A percentile compares a stretch with the other conserved stretches of the same genome.
phyloP scores from a whole-genome alignment of 768 basidiomycete genomes.

The Mycena venus region DNA sequence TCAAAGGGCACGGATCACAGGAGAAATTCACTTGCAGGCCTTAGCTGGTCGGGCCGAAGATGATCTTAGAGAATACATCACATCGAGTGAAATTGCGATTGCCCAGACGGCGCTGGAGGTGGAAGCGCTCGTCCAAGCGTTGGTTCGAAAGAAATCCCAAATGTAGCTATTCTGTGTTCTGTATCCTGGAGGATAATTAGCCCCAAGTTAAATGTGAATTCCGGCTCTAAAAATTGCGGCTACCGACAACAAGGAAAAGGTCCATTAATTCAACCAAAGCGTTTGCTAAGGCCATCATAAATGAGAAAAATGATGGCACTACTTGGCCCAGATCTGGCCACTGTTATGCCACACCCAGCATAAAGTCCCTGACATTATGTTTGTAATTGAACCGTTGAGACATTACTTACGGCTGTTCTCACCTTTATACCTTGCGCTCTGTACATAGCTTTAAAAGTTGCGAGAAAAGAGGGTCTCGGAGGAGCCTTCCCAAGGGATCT shows the following conservation, averaged over 20 bases:
- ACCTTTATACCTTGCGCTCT: slow-evolving; percentile 72
- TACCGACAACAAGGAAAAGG: not conserved
- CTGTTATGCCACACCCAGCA: slow-evolving; percentile 91
- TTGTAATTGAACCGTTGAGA: not conserved
- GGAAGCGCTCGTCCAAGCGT: slow-evolving; percentile 21
- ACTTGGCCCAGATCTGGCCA: slow-evolving; percentile 85
- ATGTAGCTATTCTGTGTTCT: not conserved
- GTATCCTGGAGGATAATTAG: not conserved
- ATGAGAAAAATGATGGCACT: slow-evolving; percentile 92
- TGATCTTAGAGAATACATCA: not conserved
- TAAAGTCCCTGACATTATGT: slow-evolving; percentile 68
- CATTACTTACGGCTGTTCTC: not conserved
- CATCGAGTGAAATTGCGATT: not conserved
- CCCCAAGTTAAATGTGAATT: not conserved
- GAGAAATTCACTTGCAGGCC: slow-evolving; percentile 8
- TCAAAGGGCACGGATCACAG: slow-evolving; percentile 11
- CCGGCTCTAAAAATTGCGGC: not conserved
- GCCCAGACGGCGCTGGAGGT: not conserved
- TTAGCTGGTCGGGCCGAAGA: slow-evolving; percentile 3
- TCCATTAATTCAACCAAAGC: slow-evolving; percentile 47
- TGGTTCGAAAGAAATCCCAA: not conserved
- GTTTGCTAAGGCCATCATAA: slow-evolving; percentile 77
- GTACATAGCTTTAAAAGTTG: slow-evolving; percentile 80
- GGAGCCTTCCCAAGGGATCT: slow-evolving; percentile 32
- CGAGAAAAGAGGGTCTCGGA: slow-evolving; percentile 61